phyloP scores from a whole-genome alignment of 176 grass and related monocot species.

The Tillandsia leiboldiana region DNA sequence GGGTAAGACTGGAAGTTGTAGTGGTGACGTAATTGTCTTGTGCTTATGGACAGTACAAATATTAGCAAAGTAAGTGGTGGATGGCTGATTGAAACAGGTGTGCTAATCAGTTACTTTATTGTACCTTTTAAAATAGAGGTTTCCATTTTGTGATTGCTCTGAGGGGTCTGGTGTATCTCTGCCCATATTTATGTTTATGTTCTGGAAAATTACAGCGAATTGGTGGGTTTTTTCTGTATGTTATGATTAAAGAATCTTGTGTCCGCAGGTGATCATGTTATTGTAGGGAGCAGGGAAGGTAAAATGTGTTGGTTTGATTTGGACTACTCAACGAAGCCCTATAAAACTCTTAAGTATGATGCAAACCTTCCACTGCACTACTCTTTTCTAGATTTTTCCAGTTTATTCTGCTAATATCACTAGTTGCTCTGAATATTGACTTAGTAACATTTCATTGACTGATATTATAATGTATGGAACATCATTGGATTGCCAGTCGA shows the following conservation, averaged over 20 bases:
- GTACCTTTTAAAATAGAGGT: no score
- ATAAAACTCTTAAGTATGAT: conserved; percentile 76
- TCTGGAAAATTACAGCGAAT: no score
- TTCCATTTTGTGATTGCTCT: no score
- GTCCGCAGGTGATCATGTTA: conserved; percentile 80
- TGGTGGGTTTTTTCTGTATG: background rate
- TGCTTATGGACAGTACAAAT: no score
- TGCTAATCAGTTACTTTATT: no score
- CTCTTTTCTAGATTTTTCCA: background rate
- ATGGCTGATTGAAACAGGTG: no score
- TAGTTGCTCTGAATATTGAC: background rate
- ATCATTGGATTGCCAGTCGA: background rate
- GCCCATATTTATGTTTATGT: no score
- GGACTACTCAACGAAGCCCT: conserved; percentile 65
- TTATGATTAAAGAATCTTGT: background rate
- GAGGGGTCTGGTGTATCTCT: no score
- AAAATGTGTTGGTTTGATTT: conserved; percentile 99
- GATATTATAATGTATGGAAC: background rate
- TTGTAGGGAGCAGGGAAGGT: conserved; percentile 92
- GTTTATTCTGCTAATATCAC: conserved; percentile 3
- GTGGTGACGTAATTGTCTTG: no score
- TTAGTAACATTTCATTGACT: background rate
- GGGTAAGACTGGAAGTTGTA: no score
- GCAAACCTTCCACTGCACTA: conserved; percentile 7
- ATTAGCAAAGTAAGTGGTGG: no score